A percentile compares a stretch with the other conserved stretches of the same genome.
Conservation (phyloP, 1,284 basidiomycete species). For the Flammula alnicola region DNA sequence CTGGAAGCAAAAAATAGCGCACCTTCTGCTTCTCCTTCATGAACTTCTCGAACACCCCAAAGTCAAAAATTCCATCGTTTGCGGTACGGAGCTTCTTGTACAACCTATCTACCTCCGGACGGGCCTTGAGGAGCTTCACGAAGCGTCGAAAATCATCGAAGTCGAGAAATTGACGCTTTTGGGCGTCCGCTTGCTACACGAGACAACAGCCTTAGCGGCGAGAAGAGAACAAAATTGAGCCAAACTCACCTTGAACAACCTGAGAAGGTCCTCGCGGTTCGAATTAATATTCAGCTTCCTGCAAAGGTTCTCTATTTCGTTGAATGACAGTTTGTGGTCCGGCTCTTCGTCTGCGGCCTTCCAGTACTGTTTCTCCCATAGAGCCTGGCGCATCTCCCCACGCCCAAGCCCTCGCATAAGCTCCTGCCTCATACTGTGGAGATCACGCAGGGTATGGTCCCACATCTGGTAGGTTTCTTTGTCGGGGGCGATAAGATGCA, state of each 20-base stretch:
- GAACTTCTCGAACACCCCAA: slow-evolving; percentile 65
- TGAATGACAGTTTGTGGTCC: slow-evolving; percentile 72
- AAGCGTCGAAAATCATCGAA: slow-evolving; percentile 87
- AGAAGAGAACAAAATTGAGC: neutral
- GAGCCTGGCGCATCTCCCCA: slow-evolving; percentile 64
- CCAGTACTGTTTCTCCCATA: slow-evolving; percentile 89
- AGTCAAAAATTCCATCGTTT: slow-evolving; percentile 52
- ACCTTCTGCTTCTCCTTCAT: slow-evolving; percentile 74
- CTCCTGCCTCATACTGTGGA: slow-evolving; percentile 65
- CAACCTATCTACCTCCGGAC: slow-evolving; percentile 79
- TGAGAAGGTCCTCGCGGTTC: slow-evolving; percentile 61
- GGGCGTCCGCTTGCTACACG: slow-evolving; percentile 66
- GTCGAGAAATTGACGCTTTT: slow-evolving; percentile 73
- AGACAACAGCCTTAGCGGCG: neutral
- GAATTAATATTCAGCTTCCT: slow-evolving; percentile 76
- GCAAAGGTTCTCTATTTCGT: slow-evolving; percentile 80
- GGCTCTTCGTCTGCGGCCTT: slow-evolving; percentile 66
- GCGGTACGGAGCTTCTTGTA: slow-evolving; percentile 57
- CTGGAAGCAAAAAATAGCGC: slow-evolving; percentile 9
- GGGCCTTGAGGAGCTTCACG: slow-evolving; percentile 82
- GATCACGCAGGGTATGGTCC: slow-evolving; percentile 62
- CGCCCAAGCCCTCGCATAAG: slow-evolving; percentile 73
- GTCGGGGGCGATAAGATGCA: slow-evolving; percentile 86
- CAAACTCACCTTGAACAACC: slow-evolving; percentile 66
- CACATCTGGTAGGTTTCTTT: slow-evolving; percentile 72